Evolutionary conservation across 257 asterid species (phyloP).

Genomic region (Scutellaria baicalensis): DNA sequence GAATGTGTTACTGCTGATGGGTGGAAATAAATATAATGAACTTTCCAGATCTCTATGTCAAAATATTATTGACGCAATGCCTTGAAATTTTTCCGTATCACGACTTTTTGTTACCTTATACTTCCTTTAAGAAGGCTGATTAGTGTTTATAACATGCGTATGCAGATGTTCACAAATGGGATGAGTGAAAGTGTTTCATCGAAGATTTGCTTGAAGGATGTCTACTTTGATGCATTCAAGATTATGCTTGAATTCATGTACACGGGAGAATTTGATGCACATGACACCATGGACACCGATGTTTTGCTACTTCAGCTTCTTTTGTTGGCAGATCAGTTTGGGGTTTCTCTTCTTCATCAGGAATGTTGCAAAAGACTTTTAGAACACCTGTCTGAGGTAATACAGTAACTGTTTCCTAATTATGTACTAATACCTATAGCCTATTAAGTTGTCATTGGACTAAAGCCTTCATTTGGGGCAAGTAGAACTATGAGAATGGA

Average conservation of each 20-base stretch:
- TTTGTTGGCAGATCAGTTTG: constrained; percentile 83
- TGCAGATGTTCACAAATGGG: constrained; percentile 98
- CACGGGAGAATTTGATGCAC: constrained; percentile 50
- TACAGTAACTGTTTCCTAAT: neutral
- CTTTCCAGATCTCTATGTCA: neutral
- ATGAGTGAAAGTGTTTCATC: constrained; percentile 83
- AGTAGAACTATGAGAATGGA: constrained; percentile 39
- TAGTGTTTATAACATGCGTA: constrained; percentile 4
- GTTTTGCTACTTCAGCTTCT: constrained; percentile 79
- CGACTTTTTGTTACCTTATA: neutral
- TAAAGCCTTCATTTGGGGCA: constrained; percentile 28
- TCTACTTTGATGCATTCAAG: constrained; percentile 63
- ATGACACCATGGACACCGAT: constrained; percentile 35
- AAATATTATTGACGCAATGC: neutral
- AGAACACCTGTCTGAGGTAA: constrained; percentile 91
- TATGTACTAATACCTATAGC: neutral
- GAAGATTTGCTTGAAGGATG: constrained; percentile 61
- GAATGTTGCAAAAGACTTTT: constrained; percentile 89
- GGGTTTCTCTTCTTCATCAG: constrained; percentile 88
- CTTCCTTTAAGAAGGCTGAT: neutral
- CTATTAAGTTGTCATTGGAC: constrained; percentile 8
- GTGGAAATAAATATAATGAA: neutral
- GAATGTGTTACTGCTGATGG: neutral
- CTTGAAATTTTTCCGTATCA: neutral
- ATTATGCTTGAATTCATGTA: constrained; percentile 88